Evolutionary conservation across 208 protist species (phyloP).

Genomic region (Acanthamoeba culbertsoni): DNA sequence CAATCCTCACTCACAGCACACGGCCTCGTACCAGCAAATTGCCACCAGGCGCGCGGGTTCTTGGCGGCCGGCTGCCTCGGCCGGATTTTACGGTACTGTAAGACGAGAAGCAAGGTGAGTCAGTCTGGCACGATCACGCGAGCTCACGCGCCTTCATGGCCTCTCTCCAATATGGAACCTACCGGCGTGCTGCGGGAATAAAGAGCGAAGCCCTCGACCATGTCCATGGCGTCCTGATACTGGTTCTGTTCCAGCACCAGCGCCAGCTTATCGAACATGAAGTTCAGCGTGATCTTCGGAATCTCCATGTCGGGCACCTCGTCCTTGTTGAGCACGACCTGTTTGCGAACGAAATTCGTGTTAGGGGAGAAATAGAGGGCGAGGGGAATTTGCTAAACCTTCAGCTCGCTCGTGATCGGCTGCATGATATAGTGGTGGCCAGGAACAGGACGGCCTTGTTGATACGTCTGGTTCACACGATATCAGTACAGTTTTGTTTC

Average conservation of each 20-base stretch:
- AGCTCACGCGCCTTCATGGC: too few relatives aligned
- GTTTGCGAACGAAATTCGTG: neutral
- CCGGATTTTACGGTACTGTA: neutral
- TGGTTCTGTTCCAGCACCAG: slow-evolving; percentile 51
- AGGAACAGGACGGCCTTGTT: neutral
- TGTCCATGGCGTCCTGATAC: slow-evolving; percentile 46
- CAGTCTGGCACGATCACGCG: too few relatives aligned
- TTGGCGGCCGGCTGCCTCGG: neutral
- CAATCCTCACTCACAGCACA: too few relatives aligned
- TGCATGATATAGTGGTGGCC: slow-evolving; percentile 38
- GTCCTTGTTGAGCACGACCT: slow-evolving; percentile 47
- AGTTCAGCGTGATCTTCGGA: slow-evolving; percentile 37
- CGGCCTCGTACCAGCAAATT: slow-evolving; percentile 39
- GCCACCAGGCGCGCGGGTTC: slow-evolving; percentile 19
- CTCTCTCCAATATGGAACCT: too few relatives aligned
- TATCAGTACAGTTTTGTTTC: neutral
- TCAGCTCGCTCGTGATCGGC: slow-evolving; percentile 7
- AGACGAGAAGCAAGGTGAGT: too few relatives aligned
- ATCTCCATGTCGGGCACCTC: slow-evolving; percentile 35
- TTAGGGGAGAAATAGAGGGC: neutral
- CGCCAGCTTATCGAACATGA: slow-evolving; percentile 40
- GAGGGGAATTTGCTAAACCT: neutral
- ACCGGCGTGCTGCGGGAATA: neutral
- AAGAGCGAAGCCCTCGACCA: slow-evolving; percentile 26
- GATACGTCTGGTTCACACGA: neutral